Evolutionary conservation across 2,329 filamentous ascomycete genomes (phyloP).

Genomic region (Exophiala spinifera): DNA sequence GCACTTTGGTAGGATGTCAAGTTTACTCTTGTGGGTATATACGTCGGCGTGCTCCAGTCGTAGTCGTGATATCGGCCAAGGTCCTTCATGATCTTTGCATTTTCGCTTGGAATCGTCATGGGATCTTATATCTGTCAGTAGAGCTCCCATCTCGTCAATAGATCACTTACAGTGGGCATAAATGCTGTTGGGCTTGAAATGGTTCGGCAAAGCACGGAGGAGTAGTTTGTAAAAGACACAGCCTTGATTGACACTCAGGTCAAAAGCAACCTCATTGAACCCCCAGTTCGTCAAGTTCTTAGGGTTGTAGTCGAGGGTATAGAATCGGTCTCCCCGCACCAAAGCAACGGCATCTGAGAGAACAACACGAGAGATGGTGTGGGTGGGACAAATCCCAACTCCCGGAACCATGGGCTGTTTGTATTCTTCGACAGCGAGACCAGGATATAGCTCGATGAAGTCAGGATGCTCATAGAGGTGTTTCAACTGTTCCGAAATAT

Average conservation of each 20-base stretch:
- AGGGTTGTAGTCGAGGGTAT: slow-evolving; percentile 65
- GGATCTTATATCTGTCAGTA: slow-evolving; percentile 44
- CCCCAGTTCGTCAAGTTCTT: slow-evolving; percentile 80
- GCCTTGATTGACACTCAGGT: slow-evolving; percentile 72
- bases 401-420: slow-evolving; percentile 72
- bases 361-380: slow-evolving; percentile 73
- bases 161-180: slow-evolving; percentile 64
- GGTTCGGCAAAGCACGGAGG: slow-evolving; percentile 72
- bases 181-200: slow-evolving; percentile 73
- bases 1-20: slow-evolving; percentile 61
- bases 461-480: slow-evolving; percentile 70
- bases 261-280: slow-evolving; percentile 69
- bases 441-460: slow-evolving; percentile 76
- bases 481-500: slow-evolving; percentile 62
- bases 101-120: slow-evolving; percentile 68
- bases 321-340: slow-evolving; percentile 71
- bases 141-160: slow-evolving; percentile 15
- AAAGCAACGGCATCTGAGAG: slow-evolving; percentile 76
- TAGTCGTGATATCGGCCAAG: slow-evolving; percentile 67
- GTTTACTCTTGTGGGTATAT: slow-evolving; percentile 51
- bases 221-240: slow-evolving; percentile 84
- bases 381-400: slow-evolving; percentile 69
- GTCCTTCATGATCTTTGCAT: slow-evolving; percentile 65
- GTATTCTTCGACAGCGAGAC: slow-evolving; percentile 70
- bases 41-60: slow-evolving; percentile 62